Evolutionary conservation across 192 early-diverging fungal genomes (phyloP), one percentile per base, ranked within the genome.

Genomic region (Spinellus fusiger): DNA sequence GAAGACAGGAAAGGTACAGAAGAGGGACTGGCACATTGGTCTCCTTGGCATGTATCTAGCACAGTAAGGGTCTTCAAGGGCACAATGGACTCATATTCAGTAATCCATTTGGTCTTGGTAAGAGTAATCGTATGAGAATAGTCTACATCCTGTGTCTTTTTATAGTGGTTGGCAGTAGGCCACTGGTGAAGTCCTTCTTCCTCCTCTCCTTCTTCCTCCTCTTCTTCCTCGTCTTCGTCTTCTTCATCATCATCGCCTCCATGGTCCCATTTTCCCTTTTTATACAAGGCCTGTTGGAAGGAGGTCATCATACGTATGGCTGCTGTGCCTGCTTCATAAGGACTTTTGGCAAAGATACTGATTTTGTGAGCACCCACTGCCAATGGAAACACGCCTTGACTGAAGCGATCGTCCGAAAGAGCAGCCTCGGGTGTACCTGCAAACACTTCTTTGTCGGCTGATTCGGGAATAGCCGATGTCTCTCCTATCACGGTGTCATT

Each of bases 341-440:
- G 62, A 26, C 63, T 53, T 8, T 28, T 32, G 23, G 69, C 69
- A 20, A 53, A 35, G 48, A 71, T 65, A 50, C 58, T 61, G 47
- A 71, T 71, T 23, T 65, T 65, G 59, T 71, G 69, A 10, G 29
- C 26, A 51, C 69, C 69, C 9, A 47, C 29, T 33, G 57, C 62
- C 29, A 71, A 49, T 22, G 52, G 22, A 38, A 71, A 71, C 15
- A 47, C 35, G 52, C 63, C 69, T 28, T 65, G 59, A 32, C 69
- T 71, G 53, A 71, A 71, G 8, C 53, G 32, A 15, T 48, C 47
- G 49, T 65, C 63, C 12, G 46, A 6, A 12, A 71, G 51, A 27
- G 69, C 69, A 18, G 65, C 69, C 44, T 65, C 52, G 50, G 69
- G 69, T 20, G 69, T 65, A 27, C 33, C 52, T 51, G 69, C 69